Evolutionary conservation across 495 filamentous ascomycete species (phyloP), one percentile per base, ranked within the genome.

Genomic region (Hypoxylon lienhwacheense): DNA sequence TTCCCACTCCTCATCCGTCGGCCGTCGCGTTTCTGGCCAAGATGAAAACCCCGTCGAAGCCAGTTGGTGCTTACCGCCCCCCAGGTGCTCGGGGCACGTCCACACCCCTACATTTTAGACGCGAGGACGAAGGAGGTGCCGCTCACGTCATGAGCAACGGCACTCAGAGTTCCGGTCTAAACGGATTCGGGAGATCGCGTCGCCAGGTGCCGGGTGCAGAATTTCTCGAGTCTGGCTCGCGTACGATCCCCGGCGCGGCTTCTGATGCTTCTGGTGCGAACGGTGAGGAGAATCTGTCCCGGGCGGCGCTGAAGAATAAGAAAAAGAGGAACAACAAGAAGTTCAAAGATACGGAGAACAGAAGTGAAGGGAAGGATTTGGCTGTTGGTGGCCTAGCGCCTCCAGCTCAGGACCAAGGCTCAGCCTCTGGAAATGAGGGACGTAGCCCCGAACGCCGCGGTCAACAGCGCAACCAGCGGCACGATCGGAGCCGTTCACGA

Each of bases 311-410:
- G 43, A 96, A 97, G 77, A 98, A 97, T 76, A 97, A 97, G 84
- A 97, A 97, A 81, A 98, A 98, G 81, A 81, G 92, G 26, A 90
- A 95, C 66, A 91, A 90, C 45, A 96, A 95, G 79, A 97, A 97
- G 71, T 82, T 83, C 20, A 93, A 91, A 69, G 89, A 91, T 20
- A 80, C 79, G 4, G 87, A 71, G 56, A 69, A 55, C 42, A 69
- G 22, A 50, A 68, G 61, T 22, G 72, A 65, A 39, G 61, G 51
- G n/a, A 48, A 36, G 26, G 56, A 37, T 2, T n/a, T n/a, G n/a
- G n/a, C n/a, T n/a, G 64, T 57, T 19, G 68, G 64, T 34, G 70
- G 73, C 14, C 63, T 76, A 10, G 73, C 76, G 17, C 73, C 73
- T 20, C 74, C 74, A 7, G 29, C 69, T 61, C 63, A 67, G 42